These are phyloP conservation scores for Pythium aquatile DNA, from an alignment of 352 stramenopile species.

Conservation along the genomic window DNA sequence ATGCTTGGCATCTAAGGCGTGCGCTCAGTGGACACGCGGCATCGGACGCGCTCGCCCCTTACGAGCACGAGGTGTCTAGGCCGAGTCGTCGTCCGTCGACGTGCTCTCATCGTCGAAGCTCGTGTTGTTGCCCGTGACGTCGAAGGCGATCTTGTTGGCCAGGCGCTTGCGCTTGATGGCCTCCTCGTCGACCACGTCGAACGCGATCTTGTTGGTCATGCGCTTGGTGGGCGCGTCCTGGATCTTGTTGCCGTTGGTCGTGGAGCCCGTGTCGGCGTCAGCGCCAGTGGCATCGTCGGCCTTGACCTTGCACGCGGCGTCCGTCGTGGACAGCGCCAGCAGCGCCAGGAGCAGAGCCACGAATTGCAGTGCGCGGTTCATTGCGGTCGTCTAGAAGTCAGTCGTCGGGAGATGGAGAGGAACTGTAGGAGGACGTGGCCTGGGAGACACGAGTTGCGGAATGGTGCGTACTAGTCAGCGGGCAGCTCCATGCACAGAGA, in stretches of 20 bases:
- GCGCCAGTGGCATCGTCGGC: slow-evolving; percentile 18
- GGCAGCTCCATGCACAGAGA: background rate
- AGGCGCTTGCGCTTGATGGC: slow-evolving; percentile 13
- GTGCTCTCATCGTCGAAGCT: background rate
- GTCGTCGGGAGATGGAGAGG: background rate
- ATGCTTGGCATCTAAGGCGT: slow-evolving; percentile 3
- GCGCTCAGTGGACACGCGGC: background rate
- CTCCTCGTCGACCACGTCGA: slow-evolving; percentile 23
- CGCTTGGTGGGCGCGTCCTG: slow-evolving; percentile 29
- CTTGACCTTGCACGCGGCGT: slow-evolving; percentile 38
- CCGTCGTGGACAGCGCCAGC: slow-evolving; percentile 23
- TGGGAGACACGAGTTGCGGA: slow-evolving; percentile 16
- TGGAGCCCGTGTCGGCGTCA: slow-evolving; percentile 16
- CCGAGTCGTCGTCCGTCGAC: slow-evolving; percentile 11
- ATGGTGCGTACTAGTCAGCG: background rate
- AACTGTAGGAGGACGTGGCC: background rate
- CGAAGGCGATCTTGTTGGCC: slow-evolving; percentile 26
- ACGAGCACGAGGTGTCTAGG: background rate
- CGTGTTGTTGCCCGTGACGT: slow-evolving; percentile 15
- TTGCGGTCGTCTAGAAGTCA: background rate
- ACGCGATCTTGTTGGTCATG: slow-evolving; percentile 34
- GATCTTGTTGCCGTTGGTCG: slow-evolving; percentile 32
- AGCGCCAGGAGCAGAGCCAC: slow-evolving; percentile 24
- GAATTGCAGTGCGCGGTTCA: slow-evolving; percentile 32
- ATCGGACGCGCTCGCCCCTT: background rate